A percentile compares a stretch with the other conserved stretches of the same genome.
Evolutionary conservation across 331 rosid species (phyloP).

Genomic region (Malus hybrid): DNA sequence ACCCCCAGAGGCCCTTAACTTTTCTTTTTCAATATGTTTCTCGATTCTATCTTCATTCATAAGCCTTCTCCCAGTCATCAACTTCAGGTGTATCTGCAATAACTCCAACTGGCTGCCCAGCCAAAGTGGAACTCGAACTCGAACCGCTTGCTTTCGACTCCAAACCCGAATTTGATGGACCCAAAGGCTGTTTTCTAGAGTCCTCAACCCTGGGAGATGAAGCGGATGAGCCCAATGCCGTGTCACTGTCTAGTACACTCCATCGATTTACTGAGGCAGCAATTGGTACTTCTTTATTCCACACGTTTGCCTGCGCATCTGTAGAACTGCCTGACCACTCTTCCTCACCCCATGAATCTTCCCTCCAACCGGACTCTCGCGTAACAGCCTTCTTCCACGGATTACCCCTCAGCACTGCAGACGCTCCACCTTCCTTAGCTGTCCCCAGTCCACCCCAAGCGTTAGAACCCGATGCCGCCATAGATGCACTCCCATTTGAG

Average conservation of each 20-base stretch:
- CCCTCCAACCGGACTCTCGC: constrained; percentile 36
- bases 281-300: constrained; percentile 44
- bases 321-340: constrained; percentile 32
- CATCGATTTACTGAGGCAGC: constrained; percentile 42
- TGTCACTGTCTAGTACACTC: constrained; percentile 36
- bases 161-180: constrained; percentile 5
- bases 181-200: constrained; percentile 21
- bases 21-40: background rate
- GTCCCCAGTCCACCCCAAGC: constrained; percentile 68
- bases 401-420: constrained; percentile 36
- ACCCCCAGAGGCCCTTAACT: background rate
- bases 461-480: constrained; percentile 31
- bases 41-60: constrained; percentile 21
- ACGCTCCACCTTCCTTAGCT: constrained; percentile 40
- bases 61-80: constrained; percentile 88
- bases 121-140: background rate
- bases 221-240: constrained; percentile 33
- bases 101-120: constrained; percentile 17
- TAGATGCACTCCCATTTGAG: constrained; percentile 27
- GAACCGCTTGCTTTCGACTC: constrained; percentile 25
- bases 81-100: constrained; percentile 44
- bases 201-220: constrained; percentile 17
- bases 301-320: constrained; percentile 24
- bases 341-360: constrained; percentile 36
- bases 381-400: constrained; percentile 60